These are phyloP conservation scores for Erysimum cheiranthoides DNA, from an alignment of 345 rosid species.

Conservation along the genomic window DNA sequence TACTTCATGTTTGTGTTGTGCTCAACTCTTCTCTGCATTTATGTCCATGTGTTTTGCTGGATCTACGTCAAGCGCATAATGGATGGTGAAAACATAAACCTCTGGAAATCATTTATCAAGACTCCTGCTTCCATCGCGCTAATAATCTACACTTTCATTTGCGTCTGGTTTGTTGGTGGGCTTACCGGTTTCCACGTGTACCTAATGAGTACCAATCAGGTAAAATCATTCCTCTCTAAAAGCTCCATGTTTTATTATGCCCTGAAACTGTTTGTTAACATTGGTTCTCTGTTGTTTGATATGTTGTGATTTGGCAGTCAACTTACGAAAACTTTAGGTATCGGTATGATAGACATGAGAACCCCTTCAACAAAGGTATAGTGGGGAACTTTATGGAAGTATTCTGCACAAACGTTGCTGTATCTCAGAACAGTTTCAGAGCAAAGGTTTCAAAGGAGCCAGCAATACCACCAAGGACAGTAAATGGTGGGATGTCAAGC, in stretches of 20 bases:
- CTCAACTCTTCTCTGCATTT: conserved; percentile 81
- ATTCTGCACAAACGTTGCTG: conserved; percentile 69
- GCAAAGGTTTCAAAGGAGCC: conserved; percentile 63
- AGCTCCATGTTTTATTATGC: conserved; percentile 15
- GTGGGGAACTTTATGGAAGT: conserved; percentile 69
- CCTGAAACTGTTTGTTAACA: conserved; percentile 22
- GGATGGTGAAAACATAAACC: conserved; percentile 59
- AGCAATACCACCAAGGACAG: conserved; percentile 57
- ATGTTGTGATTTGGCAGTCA: conserved; percentile 63
- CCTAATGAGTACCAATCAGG: conserved; percentile 94
- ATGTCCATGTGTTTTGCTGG: conserved; percentile 91
- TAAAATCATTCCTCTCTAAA: conserved; percentile 31
- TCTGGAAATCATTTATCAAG: conserved; percentile 84
- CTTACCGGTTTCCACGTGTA: conserved; percentile 80
- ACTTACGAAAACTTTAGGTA: conserved; percentile 91
- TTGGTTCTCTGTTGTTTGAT: conserved; percentile 30
- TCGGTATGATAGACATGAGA: conserved; percentile 64
- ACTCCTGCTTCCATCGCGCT: conserved; percentile 90
- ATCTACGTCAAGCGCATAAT: conserved; percentile 71
- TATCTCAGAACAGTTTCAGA: conserved; percentile 82
- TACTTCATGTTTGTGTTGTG: conserved; percentile 86
- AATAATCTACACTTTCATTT: conserved; percentile 71
- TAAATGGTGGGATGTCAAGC: conserved; percentile 45
- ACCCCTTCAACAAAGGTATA: conserved; percentile 83
- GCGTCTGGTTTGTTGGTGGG: conserved; percentile 97